Base-by-base conservation (phyloP, 192 early-diverging fungal genomes). In the Gaertneriomyces sp. region DNA sequence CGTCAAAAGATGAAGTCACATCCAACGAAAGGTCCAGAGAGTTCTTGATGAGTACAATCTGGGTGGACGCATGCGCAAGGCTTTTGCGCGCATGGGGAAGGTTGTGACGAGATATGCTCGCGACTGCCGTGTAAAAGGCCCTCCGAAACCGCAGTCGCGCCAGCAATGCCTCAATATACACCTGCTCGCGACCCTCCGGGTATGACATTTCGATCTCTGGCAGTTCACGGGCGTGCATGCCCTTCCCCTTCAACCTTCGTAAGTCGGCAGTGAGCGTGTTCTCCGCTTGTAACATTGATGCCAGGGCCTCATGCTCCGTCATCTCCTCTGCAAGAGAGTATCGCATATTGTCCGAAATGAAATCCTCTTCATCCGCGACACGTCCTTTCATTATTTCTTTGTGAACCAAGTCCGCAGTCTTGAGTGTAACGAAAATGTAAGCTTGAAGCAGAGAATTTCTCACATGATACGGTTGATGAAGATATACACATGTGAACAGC, bases 1-100 rank as follows among this genome's bases (percentile, higher is more conserved):
- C 78, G 55, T 89, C 85, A 72, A 89, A 89, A 9, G 75, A 77
- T 10, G 14, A 33, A 5, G 1, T 25, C 14, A 63, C 68, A 39
- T 63, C 53, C n/a, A 11, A 5, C 19, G 38, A 60, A 7, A 57
- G 9, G 42, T 5, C 8, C 7, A 70, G 17, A 6, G 61, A 58
- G 7, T 10, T 38, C 17, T 25, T 17, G 12, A 70, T 49, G 3
- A 49, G 16, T 0, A 46, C 49, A 43, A 70, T 38, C 16, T 56
- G 53, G 1, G 10, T 20, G 4, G 6, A 17, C 0, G 67, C 66
- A 17, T 60, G 19, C 7, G 58, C 16, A 17, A 68, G 20, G 16
- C 53, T 10, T 38, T 62, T 33, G 16, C 41, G 47, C 7, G 58
- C 67, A 7, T 17, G 17, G 7, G 60, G 10, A 20, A 42, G 10